Percentiles rank a stretch among this genome's conserved stretches.
Conservation (phyloP, 345 rosid genomes). For the Salix brachista region DNA sequence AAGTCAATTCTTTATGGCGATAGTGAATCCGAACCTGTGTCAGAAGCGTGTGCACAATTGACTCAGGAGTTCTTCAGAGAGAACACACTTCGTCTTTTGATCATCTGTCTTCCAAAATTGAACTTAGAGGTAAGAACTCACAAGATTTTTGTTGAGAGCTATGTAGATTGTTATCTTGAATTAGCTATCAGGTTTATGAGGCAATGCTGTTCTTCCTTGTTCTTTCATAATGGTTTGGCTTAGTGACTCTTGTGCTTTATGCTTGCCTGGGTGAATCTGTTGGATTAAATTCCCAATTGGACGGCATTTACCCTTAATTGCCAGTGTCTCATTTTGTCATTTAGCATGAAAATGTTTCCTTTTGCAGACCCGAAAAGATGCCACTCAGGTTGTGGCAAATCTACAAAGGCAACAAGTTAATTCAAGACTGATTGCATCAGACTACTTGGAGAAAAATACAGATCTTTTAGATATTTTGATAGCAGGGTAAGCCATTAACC, state of each 20-base stretch:
- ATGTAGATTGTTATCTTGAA: not conserved
- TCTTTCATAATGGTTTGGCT: not conserved
- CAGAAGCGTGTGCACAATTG: slow-evolving; percentile 85
- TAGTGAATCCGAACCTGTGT: slow-evolving; percentile 90
- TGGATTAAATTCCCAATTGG: not conserved
- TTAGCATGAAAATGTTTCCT: slow-evolving; percentile 8
- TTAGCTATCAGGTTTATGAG: not conserved
- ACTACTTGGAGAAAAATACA: slow-evolving; percentile 72
- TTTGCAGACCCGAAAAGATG: slow-evolving; percentile 90
- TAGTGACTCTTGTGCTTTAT: not conserved
- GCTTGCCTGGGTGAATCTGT: not conserved
- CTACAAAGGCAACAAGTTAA: slow-evolving; percentile 94
- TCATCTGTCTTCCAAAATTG: slow-evolving; percentile 73
- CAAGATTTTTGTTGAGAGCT: not conserved
- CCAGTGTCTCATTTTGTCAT: not conserved
- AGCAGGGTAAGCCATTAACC: slow-evolving; percentile 51
- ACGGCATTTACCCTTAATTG: not conserved
- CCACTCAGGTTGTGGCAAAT: slow-evolving; percentile 96
- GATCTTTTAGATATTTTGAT: slow-evolving; percentile 82
- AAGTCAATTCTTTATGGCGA: slow-evolving; percentile 88
- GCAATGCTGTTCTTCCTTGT: not conserved
- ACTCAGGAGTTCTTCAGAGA: slow-evolving; percentile 94
- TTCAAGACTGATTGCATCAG: slow-evolving; percentile 85
- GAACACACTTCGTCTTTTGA: slow-evolving; percentile 69
- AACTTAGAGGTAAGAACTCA: slow-evolving; percentile 64